Conservation (phyloP, 2,329 filamentous ascomycete genomes). For the Torrubiella hemipterigena region DNA sequence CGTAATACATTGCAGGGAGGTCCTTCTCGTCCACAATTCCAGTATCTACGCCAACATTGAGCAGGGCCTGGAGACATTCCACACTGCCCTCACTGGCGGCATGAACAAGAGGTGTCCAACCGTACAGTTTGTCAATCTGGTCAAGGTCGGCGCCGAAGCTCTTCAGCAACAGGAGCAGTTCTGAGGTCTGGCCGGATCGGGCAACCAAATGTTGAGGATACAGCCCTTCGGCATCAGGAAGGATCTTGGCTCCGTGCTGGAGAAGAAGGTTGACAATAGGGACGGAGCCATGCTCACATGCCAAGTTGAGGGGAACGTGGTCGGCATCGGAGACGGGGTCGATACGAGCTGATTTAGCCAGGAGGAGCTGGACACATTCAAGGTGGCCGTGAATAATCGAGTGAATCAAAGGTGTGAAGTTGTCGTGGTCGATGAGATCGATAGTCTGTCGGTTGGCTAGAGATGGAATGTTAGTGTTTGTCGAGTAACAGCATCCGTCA, state of each 20-base stretch:
- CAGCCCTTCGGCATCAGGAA: slow-evolving; percentile 91
- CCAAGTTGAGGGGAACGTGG: slow-evolving; percentile 87
- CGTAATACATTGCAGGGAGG: slow-evolving; percentile 93
- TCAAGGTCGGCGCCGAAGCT: slow-evolving; percentile 82
- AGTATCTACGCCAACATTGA: slow-evolving; percentile 67
- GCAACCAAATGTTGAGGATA: slow-evolving; percentile 97
- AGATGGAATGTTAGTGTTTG: slow-evolving; percentile 8
- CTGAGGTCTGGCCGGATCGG: slow-evolving; percentile 69
- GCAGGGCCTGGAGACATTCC: slow-evolving; percentile 68
- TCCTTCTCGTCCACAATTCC: slow-evolving; percentile 84
- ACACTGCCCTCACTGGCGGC: slow-evolving; percentile 94
- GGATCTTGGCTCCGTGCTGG: slow-evolving; percentile 64
- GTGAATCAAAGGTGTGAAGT: slow-evolving; percentile 92
- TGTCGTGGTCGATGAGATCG: slow-evolving; percentile 86
- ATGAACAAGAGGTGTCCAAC: slow-evolving; percentile 94
- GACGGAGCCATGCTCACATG: slow-evolving; percentile 84
- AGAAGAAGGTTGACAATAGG: slow-evolving; percentile 77
- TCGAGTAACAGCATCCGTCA: not conserved
- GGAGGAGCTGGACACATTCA: slow-evolving; percentile 65
- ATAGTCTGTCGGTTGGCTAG: slow-evolving; percentile 61
- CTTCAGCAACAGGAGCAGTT: slow-evolving; percentile 69
- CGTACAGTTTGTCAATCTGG: slow-evolving; percentile 89
- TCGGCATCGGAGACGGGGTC: slow-evolving; percentile 79
- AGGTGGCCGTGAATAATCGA: slow-evolving; percentile 82
- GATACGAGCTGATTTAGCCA: slow-evolving; percentile 69